Evolutionary conservation across 2,329 filamentous ascomycete genomes (phyloP), one percentile per base, ranked within the genome.

Genomic region (Paramyrothecium roridum): DNA sequence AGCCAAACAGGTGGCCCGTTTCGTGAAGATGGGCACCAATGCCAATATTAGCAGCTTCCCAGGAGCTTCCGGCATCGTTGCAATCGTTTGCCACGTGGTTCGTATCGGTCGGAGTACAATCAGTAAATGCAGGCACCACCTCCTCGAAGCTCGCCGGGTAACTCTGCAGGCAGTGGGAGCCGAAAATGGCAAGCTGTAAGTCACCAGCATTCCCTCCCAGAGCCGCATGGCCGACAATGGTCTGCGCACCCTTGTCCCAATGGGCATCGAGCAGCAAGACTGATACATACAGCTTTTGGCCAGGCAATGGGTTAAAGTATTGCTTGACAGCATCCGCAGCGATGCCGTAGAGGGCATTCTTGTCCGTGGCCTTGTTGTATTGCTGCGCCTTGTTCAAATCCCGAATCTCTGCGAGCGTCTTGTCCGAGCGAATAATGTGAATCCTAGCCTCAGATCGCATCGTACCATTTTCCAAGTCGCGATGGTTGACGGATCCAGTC

Each of bases 11-110:
- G 73, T 96, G 93, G 3, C 93, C 93, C 1, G 89, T 89, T 72
- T 97, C 92, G 70, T 96, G 93, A 50, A 98, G 73, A 71, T 98
- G 93, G 11, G 91, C 93, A 8, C 93, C 93, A 60, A 98, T 96
- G 30, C 93, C 93, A 57, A 96, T 89, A 63, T 93, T 96, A 23
- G 91, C 92, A n/a, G 92, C 87, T 70, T 98, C 93, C 93, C 93
- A 98, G 49, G 87, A 95, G 67, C 90, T 96, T 22, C 93, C 93
- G 8, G 87, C 88, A 61, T 96, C 90, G 63, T 89, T 89, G 70
- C 86, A 91, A 68, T 96, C 91, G 65, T 97, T 96, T 17, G 89
- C 89, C 40, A 96, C 86, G 63, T 83, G 83, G 43, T 85, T 82
- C 11, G 87, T 90, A 67, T 98, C 91, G 1, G 92, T 97, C 33